phyloP scores from a whole-genome alignment of 441 rosid genomes.

The Erodium chrysanthum region DNA sequence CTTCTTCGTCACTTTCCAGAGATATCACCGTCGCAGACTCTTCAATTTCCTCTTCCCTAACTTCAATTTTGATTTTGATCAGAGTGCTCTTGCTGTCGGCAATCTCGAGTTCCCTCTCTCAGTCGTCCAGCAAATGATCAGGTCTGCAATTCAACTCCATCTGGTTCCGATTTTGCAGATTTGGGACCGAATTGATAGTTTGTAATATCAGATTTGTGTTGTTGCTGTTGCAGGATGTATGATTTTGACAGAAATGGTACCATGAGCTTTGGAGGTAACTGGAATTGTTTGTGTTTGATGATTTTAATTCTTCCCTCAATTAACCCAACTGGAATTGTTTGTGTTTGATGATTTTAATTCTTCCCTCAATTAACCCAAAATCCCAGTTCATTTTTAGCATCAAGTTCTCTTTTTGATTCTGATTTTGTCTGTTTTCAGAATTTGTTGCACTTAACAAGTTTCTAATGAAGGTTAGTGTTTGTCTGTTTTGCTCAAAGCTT shows the following conservation, averaged over 20 bases:
- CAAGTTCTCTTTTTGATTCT: not conserved
- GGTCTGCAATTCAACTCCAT: constrained; percentile 20
- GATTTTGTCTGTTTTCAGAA: constrained; percentile 28
- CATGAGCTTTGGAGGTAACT: constrained; percentile 51
- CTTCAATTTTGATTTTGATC: constrained; percentile 11
- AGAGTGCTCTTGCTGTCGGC: constrained; percentile 51
- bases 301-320: not conserved
- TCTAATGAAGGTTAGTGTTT: constrained; percentile 45
- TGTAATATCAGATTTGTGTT: not conserved
- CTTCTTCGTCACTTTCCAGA: not conserved
- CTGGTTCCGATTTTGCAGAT: not conserved
- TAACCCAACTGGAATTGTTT: not conserved
- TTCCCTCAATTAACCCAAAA: not conserved
- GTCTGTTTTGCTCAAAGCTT: not conserved
- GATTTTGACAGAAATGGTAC: constrained; percentile 63
- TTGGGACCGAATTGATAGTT: not conserved
- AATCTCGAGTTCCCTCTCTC: constrained; percentile 49
- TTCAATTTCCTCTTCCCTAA: not conserved
- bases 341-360: not conserved
- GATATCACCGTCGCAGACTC: not conserved
- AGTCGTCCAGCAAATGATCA: constrained; percentile 64
- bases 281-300: not conserved
- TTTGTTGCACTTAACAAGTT: constrained; percentile 58
- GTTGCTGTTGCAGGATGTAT: constrained; percentile 39
- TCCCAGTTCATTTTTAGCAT: not conserved